Conservation (phyloP, 495 filamentous ascomycete species). For the Penicillium steckii region DNA sequence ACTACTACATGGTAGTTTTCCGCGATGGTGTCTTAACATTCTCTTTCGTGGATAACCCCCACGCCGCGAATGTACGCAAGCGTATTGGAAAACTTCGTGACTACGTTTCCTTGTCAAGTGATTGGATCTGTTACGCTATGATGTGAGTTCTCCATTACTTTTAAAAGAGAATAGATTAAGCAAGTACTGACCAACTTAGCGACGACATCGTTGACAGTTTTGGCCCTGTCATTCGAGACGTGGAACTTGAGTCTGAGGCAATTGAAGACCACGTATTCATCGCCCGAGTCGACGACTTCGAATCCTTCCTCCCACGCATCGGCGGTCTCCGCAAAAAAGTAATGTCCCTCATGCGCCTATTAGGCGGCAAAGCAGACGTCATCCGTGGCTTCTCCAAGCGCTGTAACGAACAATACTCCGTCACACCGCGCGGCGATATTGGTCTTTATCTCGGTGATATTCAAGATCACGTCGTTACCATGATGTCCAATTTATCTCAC, state of each 20-base stretch:
- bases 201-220: slow-evolving; percentile 98
- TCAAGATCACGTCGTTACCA: slow-evolving; percentile 98
- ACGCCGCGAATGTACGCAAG: slow-evolving; percentile 84
- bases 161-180: no score
- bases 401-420: slow-evolving; percentile 93
- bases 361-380: slow-evolving; percentile 96
- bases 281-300: slow-evolving; percentile 83
- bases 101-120: slow-evolving; percentile 86
- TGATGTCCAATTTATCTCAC: slow-evolving; percentile 93
- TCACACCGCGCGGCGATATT: slow-evolving; percentile 93
- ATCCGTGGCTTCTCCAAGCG: slow-evolving; percentile 96
- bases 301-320: slow-evolving; percentile 80
- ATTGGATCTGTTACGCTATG: slow-evolving; percentile 99
- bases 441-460: slow-evolving; percentile 95
- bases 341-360: slow-evolving; percentile 85
- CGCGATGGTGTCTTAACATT: slow-evolving; percentile 93
- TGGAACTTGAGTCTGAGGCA: slow-evolving; percentile 83
- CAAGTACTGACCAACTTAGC: slow-evolving; percentile 31
- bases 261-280: slow-evolving; percentile 96
- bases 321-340: slow-evolving; percentile 90
- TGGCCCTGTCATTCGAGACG: slow-evolving; percentile 78
- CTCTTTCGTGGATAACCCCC: slow-evolving; percentile 79
- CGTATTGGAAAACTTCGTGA: slow-evolving; percentile 91
- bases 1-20: slow-evolving; percentile 96
- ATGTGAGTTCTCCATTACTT: slow-evolving; percentile 62